Conservation (phyloP, 2,329 filamentous ascomycete genomes). For the Pseudocercospora fijiensis region DNA sequence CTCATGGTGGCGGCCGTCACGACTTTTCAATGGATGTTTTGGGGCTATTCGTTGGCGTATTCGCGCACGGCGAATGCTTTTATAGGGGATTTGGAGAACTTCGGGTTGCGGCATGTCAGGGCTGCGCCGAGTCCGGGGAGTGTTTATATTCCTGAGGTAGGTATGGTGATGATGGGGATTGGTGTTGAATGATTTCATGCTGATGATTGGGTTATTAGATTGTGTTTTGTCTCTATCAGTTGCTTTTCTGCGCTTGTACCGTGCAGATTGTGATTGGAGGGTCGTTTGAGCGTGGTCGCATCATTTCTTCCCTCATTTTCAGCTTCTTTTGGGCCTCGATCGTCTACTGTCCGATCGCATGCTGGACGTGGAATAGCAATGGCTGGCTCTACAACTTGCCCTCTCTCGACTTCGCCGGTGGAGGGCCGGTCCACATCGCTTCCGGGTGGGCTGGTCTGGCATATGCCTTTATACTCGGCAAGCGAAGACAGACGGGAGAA, state of each 20-base stretch:
- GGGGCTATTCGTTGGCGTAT: slow-evolving; percentile 63
- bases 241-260: slow-evolving; percentile 62
- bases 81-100: slow-evolving; percentile 62
- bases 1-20: slow-evolving; percentile 58
- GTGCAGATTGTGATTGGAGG: slow-evolving; percentile 66
- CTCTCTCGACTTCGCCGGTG: slow-evolving; percentile 61
- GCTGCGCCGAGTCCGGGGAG: slow-evolving; percentile 61
- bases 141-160: slow-evolving; percentile 54
- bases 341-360: slow-evolving; percentile 63
- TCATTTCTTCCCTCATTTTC: slow-evolving; percentile 64
- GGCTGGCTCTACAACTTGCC: slow-evolving; percentile 65
- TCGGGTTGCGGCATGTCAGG: slow-evolving; percentile 61
- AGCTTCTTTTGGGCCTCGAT: slow-evolving; percentile 63
- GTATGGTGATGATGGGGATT: neutral
- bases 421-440: slow-evolving; percentile 64
- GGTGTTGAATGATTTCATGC: too few species aligned
- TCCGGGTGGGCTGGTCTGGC: slow-evolving; percentile 63
- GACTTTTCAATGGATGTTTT: slow-evolving; percentile 65
- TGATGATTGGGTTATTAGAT: slow-evolving; percentile 40
- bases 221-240: slow-evolving; percentile 65
- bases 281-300: slow-evolving; percentile 63
- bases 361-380: slow-evolving; percentile 67
- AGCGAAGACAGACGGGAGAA: slow-evolving; percentile 52
- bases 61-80: slow-evolving; percentile 60
- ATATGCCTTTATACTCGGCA: slow-evolving; percentile 63